Evolutionary conservation across 1,284 basidiomycete species (phyloP).

Genomic region (Bjerkandera adusta): DNA sequence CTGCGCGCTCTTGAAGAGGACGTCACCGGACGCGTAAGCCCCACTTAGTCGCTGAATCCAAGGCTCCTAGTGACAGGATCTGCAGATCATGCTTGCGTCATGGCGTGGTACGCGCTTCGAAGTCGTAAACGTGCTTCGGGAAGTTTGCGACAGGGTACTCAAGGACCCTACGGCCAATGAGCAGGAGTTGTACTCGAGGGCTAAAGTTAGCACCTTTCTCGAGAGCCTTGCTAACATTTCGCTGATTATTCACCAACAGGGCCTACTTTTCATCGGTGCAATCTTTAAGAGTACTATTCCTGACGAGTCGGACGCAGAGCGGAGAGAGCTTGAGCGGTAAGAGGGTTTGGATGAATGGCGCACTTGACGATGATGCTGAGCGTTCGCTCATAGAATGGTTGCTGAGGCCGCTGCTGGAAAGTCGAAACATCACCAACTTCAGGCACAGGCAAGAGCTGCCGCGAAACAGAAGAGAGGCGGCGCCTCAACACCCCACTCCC

Average conservation of each 20-base stretch:
- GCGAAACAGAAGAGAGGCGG: conserved; percentile 44
- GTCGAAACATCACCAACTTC: conserved; percentile 49
- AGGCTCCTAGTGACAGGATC: no score
- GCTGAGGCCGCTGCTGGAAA: conserved; percentile 48
- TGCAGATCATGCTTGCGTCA: conserved; percentile 86
- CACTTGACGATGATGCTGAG: not conserved
- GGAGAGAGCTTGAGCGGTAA: conserved; percentile 87
- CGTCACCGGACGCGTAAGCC: conserved; percentile 83
- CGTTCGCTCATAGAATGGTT: conserved; percentile 27
- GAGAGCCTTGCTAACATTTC: not conserved
- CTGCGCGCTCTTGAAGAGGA: conserved; percentile 89
- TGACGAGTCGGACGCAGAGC: conserved; percentile 89
- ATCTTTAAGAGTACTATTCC: conserved; percentile 84
- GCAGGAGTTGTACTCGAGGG: conserved; percentile 70
- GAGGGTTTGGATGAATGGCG: no score
- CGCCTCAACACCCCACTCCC: no score
- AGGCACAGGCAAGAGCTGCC: conserved; percentile 26
- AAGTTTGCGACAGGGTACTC: conserved; percentile 76
- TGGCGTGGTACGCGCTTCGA: conserved; percentile 95
- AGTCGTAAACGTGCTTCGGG: conserved; percentile 80
- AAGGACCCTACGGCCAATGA: conserved; percentile 77
- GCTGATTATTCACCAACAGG: conserved; percentile 40
- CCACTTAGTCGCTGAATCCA: not conserved
- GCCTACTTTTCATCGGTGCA: conserved; percentile 77
- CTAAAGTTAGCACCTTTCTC: conserved; percentile 54